Conservation (phyloP, 2,329 filamentous ascomycete species). For the Fusarium clavum region DNA sequence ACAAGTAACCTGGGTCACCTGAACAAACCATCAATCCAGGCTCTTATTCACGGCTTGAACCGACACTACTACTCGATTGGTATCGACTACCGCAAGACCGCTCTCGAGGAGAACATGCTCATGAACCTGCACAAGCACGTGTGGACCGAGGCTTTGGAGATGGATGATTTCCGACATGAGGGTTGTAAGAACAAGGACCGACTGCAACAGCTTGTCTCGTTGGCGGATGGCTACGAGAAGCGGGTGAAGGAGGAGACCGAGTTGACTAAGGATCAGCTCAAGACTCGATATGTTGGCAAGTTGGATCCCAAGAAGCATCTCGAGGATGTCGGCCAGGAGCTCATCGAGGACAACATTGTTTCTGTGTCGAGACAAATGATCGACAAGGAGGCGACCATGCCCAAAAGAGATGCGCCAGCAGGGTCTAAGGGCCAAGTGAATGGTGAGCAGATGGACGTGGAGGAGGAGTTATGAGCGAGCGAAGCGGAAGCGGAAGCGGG, state of each 20-base stretch:
- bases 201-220: slow-evolving; percentile 85
- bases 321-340: slow-evolving; percentile 93
- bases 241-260: slow-evolving; percentile 98
- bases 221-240: slow-evolving; percentile 98
- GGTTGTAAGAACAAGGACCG: slow-evolving; percentile 87
- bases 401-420: slow-evolving; percentile 70
- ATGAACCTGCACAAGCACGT: slow-evolving; percentile 99
- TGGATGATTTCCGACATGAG: slow-evolving; percentile 93
- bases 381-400: slow-evolving; percentile 96
- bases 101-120: slow-evolving; percentile 98
- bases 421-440: slow-evolving; percentile 62
- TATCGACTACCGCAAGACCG: slow-evolving; percentile 98
- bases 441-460: slow-evolving; percentile 75
- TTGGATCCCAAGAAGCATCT: slow-evolving; percentile 99
- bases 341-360: slow-evolving; percentile 99
- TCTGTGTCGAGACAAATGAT: slow-evolving; percentile 99
- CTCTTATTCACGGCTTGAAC: slow-evolving; percentile 97
- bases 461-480: slow-evolving; percentile 63
- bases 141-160: slow-evolving; percentile 97
- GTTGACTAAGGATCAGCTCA: slow-evolving; percentile 94
- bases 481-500: slow-evolving; percentile 5
- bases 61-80: slow-evolving; percentile 99
- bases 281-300: slow-evolving; percentile 99
- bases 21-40: slow-evolving; percentile 99
- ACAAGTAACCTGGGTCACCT: slow-evolving; percentile 97